Base-by-base conservation (phyloP, 1,284 basidiomycete species). In the Neotropicomus parvogracilis region DNA sequence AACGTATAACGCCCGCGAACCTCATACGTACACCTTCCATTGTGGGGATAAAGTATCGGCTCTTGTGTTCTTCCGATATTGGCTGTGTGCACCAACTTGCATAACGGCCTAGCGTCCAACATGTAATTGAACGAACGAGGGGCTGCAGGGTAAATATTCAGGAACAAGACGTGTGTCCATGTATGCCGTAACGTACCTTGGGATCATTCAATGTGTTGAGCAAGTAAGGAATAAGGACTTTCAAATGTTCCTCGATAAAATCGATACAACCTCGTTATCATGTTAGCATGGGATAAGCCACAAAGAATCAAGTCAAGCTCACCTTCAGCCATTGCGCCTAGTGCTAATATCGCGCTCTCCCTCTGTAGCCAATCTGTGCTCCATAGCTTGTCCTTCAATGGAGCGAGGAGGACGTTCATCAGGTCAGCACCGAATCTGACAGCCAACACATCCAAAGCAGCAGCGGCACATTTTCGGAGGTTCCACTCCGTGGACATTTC, bases 401-500 rank as follows among this genome's bases (percentile, higher is more conserved):
- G 86, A 4, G 91, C 88, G 29, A 99, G 76, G 17, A 99, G 75
- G 35, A 97, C 89, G 57, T 90, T 88, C 58, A 99, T 74, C 40
- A 99, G 73, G 50, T 95, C 92, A 24, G 80, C 79, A 40, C 85
- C 85, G 62, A 97, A 99, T 44, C 91, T 83, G 24, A 98, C 92
- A 1, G 95, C 94, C 55, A 99, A 83, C 16, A 99, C 95, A 67
- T 99, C 97, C 50, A 99, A 76, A 2, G 97, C 97, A 0, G 97
- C 97, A 0, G 97, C 97, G 2, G 93, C 93, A 66, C 97, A 99
- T 72, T 99, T 99, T 56, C 97, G 81, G 54, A 99, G 74, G 70
- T 99, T 99, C 97, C 97, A 99, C 67, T 98, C 94, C 9, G 93
- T 95, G n/a, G 90, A 86, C 73, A 91, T 90, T 62, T 98, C 95